phyloP scores from a whole-genome alignment of 2,329 filamentous ascomycete species.

The Colletotrichum graminicola region DNA sequence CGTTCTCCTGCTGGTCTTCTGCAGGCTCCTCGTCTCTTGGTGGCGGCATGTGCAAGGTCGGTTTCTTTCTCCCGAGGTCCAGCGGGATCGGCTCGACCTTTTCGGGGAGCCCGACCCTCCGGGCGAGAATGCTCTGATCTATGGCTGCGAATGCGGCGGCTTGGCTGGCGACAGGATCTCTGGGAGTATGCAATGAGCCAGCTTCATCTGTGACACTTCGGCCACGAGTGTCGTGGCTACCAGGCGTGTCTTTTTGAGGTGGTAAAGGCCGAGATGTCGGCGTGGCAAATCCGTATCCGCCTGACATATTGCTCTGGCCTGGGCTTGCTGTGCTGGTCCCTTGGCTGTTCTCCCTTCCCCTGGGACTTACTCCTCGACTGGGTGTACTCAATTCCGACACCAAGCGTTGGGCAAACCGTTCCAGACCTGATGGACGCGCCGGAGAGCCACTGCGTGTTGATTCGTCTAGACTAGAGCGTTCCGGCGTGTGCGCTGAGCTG shows the following conservation, averaged over 20 bases:
- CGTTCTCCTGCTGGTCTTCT: slow-evolving; percentile 47
- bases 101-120: slow-evolving; percentile 64
- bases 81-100: slow-evolving; percentile 63
- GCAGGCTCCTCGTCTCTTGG: slow-evolving; percentile 45
- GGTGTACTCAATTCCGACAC: slow-evolving; percentile 70
- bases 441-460: slow-evolving; percentile 63
- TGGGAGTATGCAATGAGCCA: slow-evolving; percentile 28
- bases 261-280: slow-evolving; percentile 53
- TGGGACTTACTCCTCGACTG: slow-evolving; percentile 62
- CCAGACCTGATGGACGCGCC: slow-evolving; percentile 65
- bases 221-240: slow-evolving; percentile 53
- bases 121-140: slow-evolving; percentile 71
- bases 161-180: slow-evolving; percentile 60
- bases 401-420: slow-evolving; percentile 73
- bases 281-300: slow-evolving; percentile 49
- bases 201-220: slow-evolving; percentile 47
- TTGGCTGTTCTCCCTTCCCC: slow-evolving; percentile 61
- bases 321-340: slow-evolving; percentile 50
- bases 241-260: slow-evolving; percentile 58
- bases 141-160: slow-evolving; percentile 72
- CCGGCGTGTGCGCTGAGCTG: slow-evolving; percentile 52
- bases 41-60: slow-evolving; percentile 41
- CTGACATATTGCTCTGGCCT: slow-evolving; percentile 47
- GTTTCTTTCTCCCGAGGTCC: slow-evolving; percentile 53
- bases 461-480: slow-evolving; percentile 60